A percentile compares a stretch with the other conserved stretches of the same genome.
Evolutionary conservation across 1,284 basidiomycete genomes (phyloP).

Genomic region (Ustilago bromivora): DNA sequence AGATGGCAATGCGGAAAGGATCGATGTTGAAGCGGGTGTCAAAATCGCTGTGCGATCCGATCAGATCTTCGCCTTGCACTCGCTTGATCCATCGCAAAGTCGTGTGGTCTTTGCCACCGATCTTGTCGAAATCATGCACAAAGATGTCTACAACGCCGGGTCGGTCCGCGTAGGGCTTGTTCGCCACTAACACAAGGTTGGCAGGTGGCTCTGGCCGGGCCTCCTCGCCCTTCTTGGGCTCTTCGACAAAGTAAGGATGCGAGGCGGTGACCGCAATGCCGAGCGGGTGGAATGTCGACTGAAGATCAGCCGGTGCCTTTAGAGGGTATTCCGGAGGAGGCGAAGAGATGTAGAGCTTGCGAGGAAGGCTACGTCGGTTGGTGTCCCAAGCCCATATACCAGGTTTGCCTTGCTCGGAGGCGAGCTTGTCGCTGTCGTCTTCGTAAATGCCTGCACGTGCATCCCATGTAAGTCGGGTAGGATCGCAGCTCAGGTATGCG

Average conservation of each 20-base stretch:
- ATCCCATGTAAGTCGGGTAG: conserved; percentile 53
- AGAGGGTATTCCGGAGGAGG: conserved; percentile 38
- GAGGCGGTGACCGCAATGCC: conserved; percentile 48
- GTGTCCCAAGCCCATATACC: conserved; percentile 59
- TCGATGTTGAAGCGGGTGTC: conserved; percentile 30
- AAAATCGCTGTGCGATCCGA: conserved; percentile 9
- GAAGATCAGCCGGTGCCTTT: conserved; percentile 36
- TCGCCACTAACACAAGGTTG: conserved; percentile 49
- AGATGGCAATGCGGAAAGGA: conserved; percentile 49
- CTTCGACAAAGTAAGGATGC: conserved; percentile 43
- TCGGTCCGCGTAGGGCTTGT: conserved; percentile 47
- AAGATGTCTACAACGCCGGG: conserved; percentile 55
- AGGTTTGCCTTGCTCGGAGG: conserved; percentile 26
- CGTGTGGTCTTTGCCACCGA: conserved; percentile 36
- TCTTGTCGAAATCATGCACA: conserved; percentile 51
- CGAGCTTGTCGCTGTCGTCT: conserved; percentile 24
- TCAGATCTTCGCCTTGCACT: conserved; percentile 32
- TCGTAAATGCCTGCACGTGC: conserved; percentile 46
- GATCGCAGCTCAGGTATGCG: conserved; percentile 59
- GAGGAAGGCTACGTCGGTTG: conserved; percentile 21
- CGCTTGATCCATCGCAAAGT: conserved; percentile 51
- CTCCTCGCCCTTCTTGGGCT: conserved; percentile 24
- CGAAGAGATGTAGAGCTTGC: conserved; percentile 42
- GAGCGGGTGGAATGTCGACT: conserved; percentile 49
- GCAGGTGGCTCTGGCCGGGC: conserved; percentile 34